Evolutionary conservation across 2,329 filamentous ascomycete species (phyloP).

Genomic region (Aureobasidium sp.): DNA sequence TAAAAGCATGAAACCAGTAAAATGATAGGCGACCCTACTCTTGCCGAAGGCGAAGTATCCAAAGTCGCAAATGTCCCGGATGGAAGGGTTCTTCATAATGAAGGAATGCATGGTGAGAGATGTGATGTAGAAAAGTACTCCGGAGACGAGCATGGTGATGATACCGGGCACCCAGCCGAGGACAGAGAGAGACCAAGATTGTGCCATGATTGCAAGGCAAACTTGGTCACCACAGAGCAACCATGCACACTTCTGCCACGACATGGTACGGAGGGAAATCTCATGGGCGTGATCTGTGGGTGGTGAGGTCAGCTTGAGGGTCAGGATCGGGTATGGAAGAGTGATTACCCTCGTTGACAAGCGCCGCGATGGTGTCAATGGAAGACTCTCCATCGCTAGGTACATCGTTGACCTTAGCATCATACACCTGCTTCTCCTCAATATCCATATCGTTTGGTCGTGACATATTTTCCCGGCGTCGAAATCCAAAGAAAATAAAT

Average conservation of each 20-base stretch:
- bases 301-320: background rate
- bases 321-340: no score
- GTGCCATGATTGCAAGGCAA: conserved; percentile 44
- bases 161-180: conserved; percentile 40
- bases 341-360: conserved; percentile 24
- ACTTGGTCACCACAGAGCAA: conserved; percentile 42
- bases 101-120: conserved; percentile 44
- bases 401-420: conserved; percentile 10
- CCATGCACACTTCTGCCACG: conserved; percentile 45
- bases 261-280: conserved; percentile 45
- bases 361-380: conserved; percentile 19
- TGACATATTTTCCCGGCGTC: background rate
- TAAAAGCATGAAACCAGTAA: conserved; percentile 39
- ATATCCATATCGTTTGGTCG: background rate
- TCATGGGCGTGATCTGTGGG: conserved; percentile 37
- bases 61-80: conserved; percentile 43
- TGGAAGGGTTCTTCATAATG: conserved; percentile 45
- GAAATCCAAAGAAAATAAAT: no score
- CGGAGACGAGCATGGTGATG: conserved; percentile 39
- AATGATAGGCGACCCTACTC: conserved; percentile 35
- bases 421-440: conserved; percentile 9
- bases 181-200: conserved; percentile 42
- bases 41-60: conserved; percentile 40
- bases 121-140: conserved; percentile 41
- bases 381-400: conserved; percentile 16